Percentiles rank a stretch among this genome's conserved stretches.
Evolutionary conservation across 2,329 filamentous ascomycete genomes (phyloP).

Genomic region (Peltaster fructicola): DNA sequence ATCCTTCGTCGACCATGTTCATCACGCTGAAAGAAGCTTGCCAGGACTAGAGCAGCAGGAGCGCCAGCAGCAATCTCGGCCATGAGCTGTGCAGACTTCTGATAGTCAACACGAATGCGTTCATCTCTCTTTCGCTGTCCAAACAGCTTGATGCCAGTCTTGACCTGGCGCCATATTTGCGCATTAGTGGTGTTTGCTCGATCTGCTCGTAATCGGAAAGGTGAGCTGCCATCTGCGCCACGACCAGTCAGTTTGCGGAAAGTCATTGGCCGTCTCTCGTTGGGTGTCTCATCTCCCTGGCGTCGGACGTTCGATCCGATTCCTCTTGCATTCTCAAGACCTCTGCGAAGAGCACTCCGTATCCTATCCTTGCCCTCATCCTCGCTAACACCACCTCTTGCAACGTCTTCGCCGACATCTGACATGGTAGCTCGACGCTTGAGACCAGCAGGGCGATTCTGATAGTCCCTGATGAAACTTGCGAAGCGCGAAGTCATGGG

Average conservation of each 20-base stretch:
- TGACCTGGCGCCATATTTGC: conserved; percentile 84
- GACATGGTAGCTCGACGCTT: conserved; percentile 31
- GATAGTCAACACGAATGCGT: conserved; percentile 71
- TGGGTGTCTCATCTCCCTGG: conserved; percentile 15
- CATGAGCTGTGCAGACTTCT: conserved; percentile 91
- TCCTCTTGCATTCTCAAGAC: conserved; percentile 29
- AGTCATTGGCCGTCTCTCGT: conserved; percentile 24
- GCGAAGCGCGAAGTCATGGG: conserved; percentile 35
- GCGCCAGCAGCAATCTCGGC: conserved; percentile 85
- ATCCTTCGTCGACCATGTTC: conserved; percentile 92
- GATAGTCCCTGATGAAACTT: conserved; percentile 29
- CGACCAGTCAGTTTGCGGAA: conserved; percentile 31
- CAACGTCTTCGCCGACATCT: conserved; percentile 22
- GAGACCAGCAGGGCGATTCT: no score
- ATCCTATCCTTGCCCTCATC: conserved; percentile 33
- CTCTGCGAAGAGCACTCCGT: conserved; percentile 28
- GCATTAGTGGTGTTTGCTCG: conserved; percentile 35
- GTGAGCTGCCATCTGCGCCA: conserved; percentile 23
- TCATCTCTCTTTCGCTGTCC: conserved; percentile 68
- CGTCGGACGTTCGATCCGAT: conserved; percentile 25
- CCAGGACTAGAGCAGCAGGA: conserved; percentile 81
- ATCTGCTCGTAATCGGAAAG: conserved; percentile 25
- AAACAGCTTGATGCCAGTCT: conserved; percentile 67
- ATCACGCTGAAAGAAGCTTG: conserved; percentile 94
- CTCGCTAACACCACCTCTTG: conserved; percentile 30